These are phyloP conservation scores for Flaveria bidentis DNA, from an alignment of 129 eudicot genomes.

Conservation along the genomic window DNA sequence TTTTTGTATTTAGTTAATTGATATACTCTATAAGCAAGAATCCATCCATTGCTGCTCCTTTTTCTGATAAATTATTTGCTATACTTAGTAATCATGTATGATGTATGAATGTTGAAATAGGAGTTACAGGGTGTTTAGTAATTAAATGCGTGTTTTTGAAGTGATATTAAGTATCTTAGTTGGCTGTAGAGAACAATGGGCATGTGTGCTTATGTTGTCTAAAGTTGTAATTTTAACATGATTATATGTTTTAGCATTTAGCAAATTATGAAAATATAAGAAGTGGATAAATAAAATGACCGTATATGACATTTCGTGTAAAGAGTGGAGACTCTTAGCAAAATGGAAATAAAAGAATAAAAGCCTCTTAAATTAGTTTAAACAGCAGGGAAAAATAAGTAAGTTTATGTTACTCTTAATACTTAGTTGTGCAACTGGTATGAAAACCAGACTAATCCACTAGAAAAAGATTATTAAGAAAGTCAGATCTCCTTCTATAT, in stretches of 20 bases:
- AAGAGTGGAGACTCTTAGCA: background rate
- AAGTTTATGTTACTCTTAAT: too few relatives aligned
- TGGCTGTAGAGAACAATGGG: background rate
- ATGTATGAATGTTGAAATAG: too few relatives aligned
- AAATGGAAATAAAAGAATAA: background rate
- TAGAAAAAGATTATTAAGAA: too few relatives aligned
- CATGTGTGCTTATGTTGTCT: background rate
- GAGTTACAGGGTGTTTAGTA: too few relatives aligned
- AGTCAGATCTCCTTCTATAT: background rate
- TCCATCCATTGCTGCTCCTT: background rate
- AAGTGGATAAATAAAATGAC: background rate
- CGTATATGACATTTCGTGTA: background rate
- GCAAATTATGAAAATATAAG: background rate
- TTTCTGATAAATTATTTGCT: background rate
- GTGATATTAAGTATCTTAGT: background rate
- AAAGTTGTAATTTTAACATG: background rate
- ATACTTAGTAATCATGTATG: background rate
- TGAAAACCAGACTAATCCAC: too few relatives aligned
- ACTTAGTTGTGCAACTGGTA: too few relatives aligned
- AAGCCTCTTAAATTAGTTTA: too few relatives aligned
- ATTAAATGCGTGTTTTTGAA: background rate
- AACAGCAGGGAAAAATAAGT: too few relatives aligned
- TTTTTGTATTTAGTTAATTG: constrained; percentile 7
- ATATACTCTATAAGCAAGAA: background rate
- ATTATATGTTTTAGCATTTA: background rate